Percentiles rank a stretch among this genome's conserved stretches.
phyloP scores from a whole-genome alignment of 345 rosid genomes.

The Euphorbia tirucalli region DNA sequence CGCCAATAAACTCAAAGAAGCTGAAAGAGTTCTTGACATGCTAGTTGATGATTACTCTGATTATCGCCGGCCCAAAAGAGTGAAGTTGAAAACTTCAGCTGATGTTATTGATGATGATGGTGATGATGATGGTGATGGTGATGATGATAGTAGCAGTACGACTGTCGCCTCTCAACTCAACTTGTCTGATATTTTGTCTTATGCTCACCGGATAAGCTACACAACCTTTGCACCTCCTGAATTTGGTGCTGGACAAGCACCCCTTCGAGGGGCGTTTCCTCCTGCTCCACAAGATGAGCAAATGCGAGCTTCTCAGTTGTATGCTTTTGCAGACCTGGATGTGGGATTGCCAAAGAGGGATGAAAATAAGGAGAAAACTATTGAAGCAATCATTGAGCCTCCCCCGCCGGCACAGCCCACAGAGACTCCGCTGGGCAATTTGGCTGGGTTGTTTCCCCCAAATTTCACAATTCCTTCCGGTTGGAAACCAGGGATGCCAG shows the following conservation, averaged over 20 bases:
- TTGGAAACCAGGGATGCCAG: conserved; percentile 98
- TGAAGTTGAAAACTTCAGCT: conserved; percentile 16
- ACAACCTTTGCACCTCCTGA: conserved; percentile 95
- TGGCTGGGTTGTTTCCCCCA: conserved; percentile 61
- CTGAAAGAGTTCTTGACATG: conserved; percentile 76
- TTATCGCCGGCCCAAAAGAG: conserved; percentile 65
- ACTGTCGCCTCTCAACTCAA: conserved; percentile 79
- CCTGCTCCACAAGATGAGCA: conserved; percentile 99
- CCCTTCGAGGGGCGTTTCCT: conserved; percentile 90
- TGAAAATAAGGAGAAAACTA: conserved; percentile 51
- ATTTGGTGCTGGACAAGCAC: conserved; percentile 81
- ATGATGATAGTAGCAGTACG: conserved; percentile 38
- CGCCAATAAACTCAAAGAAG: conserved; percentile 71
- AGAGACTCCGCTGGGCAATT: conserved; percentile 39
- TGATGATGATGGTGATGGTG: conserved; percentile 32
- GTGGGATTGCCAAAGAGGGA: conserved; percentile 70
- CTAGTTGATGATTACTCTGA: conserved; percentile 84
- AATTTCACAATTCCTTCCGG: conserved; percentile 70
- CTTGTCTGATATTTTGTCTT: conserved; percentile 66
- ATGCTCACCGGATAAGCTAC: conserved; percentile 87
- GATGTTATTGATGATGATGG: conserved; percentile 11
- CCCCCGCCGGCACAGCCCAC: conserved; percentile 30
- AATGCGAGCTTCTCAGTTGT: conserved; percentile 90
- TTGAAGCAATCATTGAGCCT: conserved; percentile 73
- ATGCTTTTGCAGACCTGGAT: conserved; percentile 76